Evolutionary conservation across 2,329 filamentous ascomycete genomes (phyloP), one percentile per base, ranked within the genome.

Genomic region (Calonectria hawksworthii): DNA sequence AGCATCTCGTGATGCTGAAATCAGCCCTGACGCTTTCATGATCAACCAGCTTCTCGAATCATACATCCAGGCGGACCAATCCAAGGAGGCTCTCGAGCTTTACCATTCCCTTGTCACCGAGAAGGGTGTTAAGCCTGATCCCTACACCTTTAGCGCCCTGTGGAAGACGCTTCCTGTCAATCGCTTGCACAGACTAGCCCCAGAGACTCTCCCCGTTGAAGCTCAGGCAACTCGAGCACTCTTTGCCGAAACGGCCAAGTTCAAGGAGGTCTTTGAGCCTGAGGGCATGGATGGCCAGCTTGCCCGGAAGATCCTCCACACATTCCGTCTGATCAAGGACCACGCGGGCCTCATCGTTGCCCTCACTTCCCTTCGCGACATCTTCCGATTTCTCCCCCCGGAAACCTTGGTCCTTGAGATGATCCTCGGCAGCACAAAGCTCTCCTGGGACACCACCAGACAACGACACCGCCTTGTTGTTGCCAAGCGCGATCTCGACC

Each of bases 41-140:
- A 92, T 96, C 88, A 97, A 96, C 83, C 93, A 96, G 81, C 86
- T 96, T 28, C 90, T 97, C 32, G 91, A 92, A 74, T 91, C 92
- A 9, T 90, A 93, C 75, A 88, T 94, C 61, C 90, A 92, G 74
- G 89, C 90, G 73, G 90, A 91, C 66, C 87, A 91, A 68, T 87
- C 89, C 56, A 83, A 85, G 30, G 86, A 89, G 66, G 91, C 94
- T 0, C 88, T 90, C 79, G 81, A 85, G 3, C 87, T 92, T 36
- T 95, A 92, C 83, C 82, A 85, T 13, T 83, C 85, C 23, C 88
- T 95, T 81, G 89, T 90, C 36, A 78, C 83, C 13, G 84, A 88
- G 32, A 85, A 86, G 44, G 86, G 84, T 38, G 82, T 94, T 51
- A 84, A 86, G 65, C 93, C 93, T 0, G 93, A 95, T 77, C 87